Conservation (phyloP, 169 alveolate genomes). For the Eimeria sp. region DNA sequence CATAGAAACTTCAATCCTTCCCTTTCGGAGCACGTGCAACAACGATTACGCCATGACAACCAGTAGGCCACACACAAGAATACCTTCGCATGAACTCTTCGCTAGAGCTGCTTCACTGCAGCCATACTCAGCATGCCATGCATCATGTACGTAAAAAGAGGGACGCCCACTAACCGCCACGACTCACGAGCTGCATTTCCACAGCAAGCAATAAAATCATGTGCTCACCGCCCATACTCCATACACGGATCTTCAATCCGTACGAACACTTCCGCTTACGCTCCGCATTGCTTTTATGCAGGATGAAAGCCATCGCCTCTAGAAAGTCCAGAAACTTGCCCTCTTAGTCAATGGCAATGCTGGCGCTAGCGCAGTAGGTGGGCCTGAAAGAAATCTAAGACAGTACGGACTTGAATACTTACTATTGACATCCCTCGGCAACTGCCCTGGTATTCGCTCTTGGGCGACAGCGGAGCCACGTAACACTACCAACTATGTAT, state of each 20-base stretch:
- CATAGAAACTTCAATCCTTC: not conserved
- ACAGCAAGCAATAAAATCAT: not conserved
- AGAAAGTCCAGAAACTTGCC: not conserved
- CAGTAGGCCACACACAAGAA: not conserved
- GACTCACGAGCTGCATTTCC: not conserved
- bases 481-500: not conserved
- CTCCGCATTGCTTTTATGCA: not conserved
- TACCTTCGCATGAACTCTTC: not conserved
- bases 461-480: not conserved
- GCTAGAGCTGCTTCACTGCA: not conserved
- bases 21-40: not conserved
- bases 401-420: not conserved
- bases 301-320: not conserved
- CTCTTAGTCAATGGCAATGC: not conserved
- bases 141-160: not conserved
- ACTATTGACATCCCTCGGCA: not conserved
- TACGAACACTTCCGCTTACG: not conserved
- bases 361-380: not conserved
- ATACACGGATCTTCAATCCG: not conserved
- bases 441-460: not conserved
- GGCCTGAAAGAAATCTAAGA: not conserved
- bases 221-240: not conserved
- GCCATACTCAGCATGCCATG: no score
- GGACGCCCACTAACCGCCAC: not conserved
- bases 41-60: not conserved